Evolutionary conservation across 371 early-diverging fungal species (phyloP).

Genomic region (Zancudomyces culisetae): DNA sequence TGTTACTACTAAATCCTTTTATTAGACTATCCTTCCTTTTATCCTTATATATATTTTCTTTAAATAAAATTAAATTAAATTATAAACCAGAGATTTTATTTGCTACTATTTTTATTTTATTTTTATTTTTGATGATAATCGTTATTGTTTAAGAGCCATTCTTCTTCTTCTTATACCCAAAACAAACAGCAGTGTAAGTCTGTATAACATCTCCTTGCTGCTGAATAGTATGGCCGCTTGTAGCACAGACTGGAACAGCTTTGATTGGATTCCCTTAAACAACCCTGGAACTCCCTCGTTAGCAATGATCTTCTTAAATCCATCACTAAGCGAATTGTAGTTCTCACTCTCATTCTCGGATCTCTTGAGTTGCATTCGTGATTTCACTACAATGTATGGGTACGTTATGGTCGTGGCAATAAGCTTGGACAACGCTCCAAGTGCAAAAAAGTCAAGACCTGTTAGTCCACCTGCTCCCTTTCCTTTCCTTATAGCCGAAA

Average conservation of each 20-base stretch:
- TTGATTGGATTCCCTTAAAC: conserved; percentile 83
- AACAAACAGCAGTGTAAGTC: conserved; percentile 56
- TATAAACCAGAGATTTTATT: too few relatives aligned
- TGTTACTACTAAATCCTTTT: too few relatives aligned
- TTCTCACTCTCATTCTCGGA: conserved; percentile 42
- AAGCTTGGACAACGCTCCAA: conserved; percentile 87
- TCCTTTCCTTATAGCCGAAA: conserved; percentile 23
- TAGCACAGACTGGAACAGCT: conserved; percentile 76
- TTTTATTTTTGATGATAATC: too few relatives aligned
- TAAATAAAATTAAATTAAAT: too few relatives aligned
- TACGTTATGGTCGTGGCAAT: conserved; percentile 87
- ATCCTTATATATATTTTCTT: too few relatives aligned
- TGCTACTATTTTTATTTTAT: too few relatives aligned
- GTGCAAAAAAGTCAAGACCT: conserved; percentile 76
- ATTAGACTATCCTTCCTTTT: too few relatives aligned
- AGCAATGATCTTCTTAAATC: conserved; percentile 72
- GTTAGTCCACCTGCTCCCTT: too few relatives aligned
- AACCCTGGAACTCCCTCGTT: conserved; percentile 60
- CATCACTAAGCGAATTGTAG: conserved; percentile 67
- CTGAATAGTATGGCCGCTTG: conserved; percentile 84
- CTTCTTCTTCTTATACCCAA: too few relatives aligned
- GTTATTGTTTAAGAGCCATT: too few relatives aligned
- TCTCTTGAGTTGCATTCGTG: conserved; percentile 88
- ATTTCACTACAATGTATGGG: conserved; percentile 92
- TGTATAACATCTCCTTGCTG: conserved; percentile 67